Base-by-base conservation (phyloP, 139 green algal genomes). In the Coelastrella sp. region DNA sequence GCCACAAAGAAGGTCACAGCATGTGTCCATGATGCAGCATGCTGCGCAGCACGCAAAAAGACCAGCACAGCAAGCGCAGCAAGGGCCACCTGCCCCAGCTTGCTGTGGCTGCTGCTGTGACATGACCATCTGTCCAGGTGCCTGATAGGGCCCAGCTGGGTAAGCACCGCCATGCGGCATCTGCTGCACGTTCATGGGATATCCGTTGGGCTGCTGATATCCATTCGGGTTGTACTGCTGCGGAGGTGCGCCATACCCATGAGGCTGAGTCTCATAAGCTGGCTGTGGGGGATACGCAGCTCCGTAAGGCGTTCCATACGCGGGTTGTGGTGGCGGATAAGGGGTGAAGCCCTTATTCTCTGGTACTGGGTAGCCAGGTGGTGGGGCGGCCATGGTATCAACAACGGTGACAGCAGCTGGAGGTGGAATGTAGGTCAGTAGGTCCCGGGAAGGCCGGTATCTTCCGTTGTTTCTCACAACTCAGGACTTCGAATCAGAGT, bases 41-140 rank as follows among this genome's bases (percentile, higher is more conserved):
- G 84, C 84, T 56, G 84, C 84, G 25, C 84, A 88, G 84, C 84
- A 88, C 49, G 84, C 84, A 70, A 88, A 88, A 19, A 88, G 49
- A 49, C 84, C 84, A 19, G 84, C 84, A 24, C 49, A 88, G 84
- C 84, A 88, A n/a, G 84, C 84, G 25, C 84, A 88, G 68, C 84
- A 88, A 15, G 82, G 82, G 57, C 49, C 84, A 11, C 20, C 84
- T 57, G 84, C 19, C 4, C 58, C 63, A 12, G 58, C 35, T 19
- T 35, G 19, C 68, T 66, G 84, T 12, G 11, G 14, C 57, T 58
- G 84, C 84, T 87, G 82, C 82, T 88, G 84, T 3, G 68, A 72
- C 84, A 88, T 88, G 60, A 80, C 57, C 84, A 81, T 80, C 84
- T 88, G 84, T 7, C 84, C 84, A 61, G 84, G 84, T 12, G 84